Base-by-base conservation (phyloP, 257 asterid genomes). In the Solanum chmielewskii region DNA sequence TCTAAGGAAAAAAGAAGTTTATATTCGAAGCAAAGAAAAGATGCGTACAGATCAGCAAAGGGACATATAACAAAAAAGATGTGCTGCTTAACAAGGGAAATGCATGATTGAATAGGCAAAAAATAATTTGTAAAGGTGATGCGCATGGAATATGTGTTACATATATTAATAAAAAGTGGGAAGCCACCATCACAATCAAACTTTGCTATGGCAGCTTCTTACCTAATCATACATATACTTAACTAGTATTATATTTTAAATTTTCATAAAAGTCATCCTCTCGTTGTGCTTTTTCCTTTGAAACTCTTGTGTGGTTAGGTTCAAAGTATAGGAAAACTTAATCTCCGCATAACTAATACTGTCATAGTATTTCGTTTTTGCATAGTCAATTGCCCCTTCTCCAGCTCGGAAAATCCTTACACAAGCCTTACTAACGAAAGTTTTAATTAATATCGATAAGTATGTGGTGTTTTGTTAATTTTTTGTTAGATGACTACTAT, bases 11-110 rank as follows among this genome's bases (percentile, higher is more conserved):
- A 49, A 78, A 35, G 41, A 85, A 84, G 70, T 83, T 88, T 91
- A 91, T 93, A 90, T 86, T 88, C 62, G 41, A 47, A 80, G 52
- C 62, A 87, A 90, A 27, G 49, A 33, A 87, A 87, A 68, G 89
- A 87, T 81, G 83, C 86, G 39, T 21, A 56, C 83, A 87, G 89
- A 47, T 87, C 52, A 83, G 56, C 84, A n/a, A 64, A 7, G 84
- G 68, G 85, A 80, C 42, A 85, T 42, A 88, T 85, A 90, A 87
- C 92, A 64, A 89, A 89, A 88, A 86, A 86, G 83, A 64, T 73
- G 90, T 86, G 89, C 73, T 89, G 87, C 82, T 90, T 87, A 86
- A 83, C 88, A 90, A 87, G 64, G 83, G 37, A 87, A 89, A 88
- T 87, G 85, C 86, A 80, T 52, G 78, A 60, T 74, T 75, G 89